phyloP scores from a whole-genome alignment of 2,329 filamentous ascomycete genomes.

The Aspergillus unguis region DNA sequence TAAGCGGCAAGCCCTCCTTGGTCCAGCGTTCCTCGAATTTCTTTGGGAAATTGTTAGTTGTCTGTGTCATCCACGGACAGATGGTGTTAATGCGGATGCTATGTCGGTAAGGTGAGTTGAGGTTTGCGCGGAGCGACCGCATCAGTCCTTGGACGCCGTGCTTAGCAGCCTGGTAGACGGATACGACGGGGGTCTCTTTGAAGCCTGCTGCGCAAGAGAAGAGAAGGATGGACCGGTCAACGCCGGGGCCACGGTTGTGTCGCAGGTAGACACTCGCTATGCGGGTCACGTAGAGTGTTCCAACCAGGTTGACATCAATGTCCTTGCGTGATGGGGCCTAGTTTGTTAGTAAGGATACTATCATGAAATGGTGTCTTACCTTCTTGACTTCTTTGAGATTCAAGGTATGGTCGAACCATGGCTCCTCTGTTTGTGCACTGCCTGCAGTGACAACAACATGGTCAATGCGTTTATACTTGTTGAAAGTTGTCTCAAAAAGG shows the following conservation, averaged over 20 bases:
- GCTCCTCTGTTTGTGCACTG: slow-evolving; percentile 40
- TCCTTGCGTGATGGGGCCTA: slow-evolving; percentile 35
- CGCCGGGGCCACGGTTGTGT: slow-evolving; percentile 32
- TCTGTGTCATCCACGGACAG: slow-evolving; percentile 45
- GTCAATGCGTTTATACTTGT: slow-evolving; percentile 48
- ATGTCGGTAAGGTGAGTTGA: slow-evolving; percentile 31
- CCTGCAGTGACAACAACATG: slow-evolving; percentile 50
- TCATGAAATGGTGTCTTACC: slow-evolving; percentile 20
- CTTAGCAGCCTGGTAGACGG: slow-evolving; percentile 49
- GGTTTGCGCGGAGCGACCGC: slow-evolving; percentile 42
- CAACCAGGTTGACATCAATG: slow-evolving; percentile 49
- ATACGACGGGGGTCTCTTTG: slow-evolving; percentile 47
- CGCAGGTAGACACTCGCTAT: slow-evolving; percentile 51
- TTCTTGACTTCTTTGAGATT: slow-evolving; percentile 44
- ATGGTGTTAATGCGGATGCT: slow-evolving; percentile 46
- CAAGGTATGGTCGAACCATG: slow-evolving; percentile 47
- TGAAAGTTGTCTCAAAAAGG: slow-evolving; percentile 47
- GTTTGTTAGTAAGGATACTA: neutral
- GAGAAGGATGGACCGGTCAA: slow-evolving; percentile 44
- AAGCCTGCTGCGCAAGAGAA: slow-evolving; percentile 50
- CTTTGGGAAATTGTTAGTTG: slow-evolving; percentile 32
- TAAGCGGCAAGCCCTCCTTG: slow-evolving; percentile 39
- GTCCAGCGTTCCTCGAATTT: slow-evolving; percentile 37
- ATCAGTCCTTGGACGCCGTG: slow-evolving; percentile 52
- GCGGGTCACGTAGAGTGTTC: slow-evolving; percentile 47